phyloP scores from a whole-genome alignment of 192 early-diverging fungal genomes.

The Phlyctochytrium bullatum region DNA sequence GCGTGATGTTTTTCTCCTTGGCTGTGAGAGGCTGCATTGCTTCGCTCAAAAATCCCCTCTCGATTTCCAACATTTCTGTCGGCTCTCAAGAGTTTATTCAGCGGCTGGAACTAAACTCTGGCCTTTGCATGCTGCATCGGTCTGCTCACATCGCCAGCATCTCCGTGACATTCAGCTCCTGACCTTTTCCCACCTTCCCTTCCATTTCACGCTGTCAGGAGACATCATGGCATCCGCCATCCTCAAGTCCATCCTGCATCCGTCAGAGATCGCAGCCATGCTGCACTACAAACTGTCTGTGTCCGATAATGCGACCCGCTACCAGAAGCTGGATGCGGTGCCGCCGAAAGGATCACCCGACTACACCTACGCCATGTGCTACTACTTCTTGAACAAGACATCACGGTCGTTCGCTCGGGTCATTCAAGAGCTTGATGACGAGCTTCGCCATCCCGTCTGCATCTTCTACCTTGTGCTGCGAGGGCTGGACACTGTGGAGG shows the following conservation, averaged over 20 bases:
- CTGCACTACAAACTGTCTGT: slow-evolving; percentile 45
- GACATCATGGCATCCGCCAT: slow-evolving; percentile 19
- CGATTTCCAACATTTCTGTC: too few species aligned
- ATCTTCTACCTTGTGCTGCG: slow-evolving; percentile 95
- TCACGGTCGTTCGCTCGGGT: slow-evolving; percentile 96
- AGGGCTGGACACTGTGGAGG: slow-evolving; percentile 97
- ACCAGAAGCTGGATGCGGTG: slow-evolving; percentile 57
- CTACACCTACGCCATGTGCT: slow-evolving; percentile 62
- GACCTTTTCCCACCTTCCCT: background rate
- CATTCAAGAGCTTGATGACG: slow-evolving; percentile 67
- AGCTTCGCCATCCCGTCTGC: slow-evolving; percentile 67
- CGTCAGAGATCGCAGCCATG: slow-evolving; percentile 81
- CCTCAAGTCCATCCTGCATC: slow-evolving; percentile 47
- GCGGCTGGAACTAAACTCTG: too few species aligned
- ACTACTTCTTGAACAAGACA: slow-evolving; percentile 89
- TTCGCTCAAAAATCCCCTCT: too few species aligned
- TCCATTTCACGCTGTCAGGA: background rate
- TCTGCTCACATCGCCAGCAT: too few species aligned
- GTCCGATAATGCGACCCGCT: slow-evolving; percentile 15
- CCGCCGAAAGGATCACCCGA: slow-evolving; percentile 47
- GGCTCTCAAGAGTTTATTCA: too few species aligned
- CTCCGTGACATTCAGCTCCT: too few species aligned
- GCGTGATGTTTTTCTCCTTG: too few species aligned
- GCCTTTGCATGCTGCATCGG: too few species aligned
- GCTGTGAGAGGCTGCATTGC: too few species aligned